phyloP scores from a whole-genome alignment of 768 basidiomycete species.

The Mycena olivaceomarginata region DNA sequence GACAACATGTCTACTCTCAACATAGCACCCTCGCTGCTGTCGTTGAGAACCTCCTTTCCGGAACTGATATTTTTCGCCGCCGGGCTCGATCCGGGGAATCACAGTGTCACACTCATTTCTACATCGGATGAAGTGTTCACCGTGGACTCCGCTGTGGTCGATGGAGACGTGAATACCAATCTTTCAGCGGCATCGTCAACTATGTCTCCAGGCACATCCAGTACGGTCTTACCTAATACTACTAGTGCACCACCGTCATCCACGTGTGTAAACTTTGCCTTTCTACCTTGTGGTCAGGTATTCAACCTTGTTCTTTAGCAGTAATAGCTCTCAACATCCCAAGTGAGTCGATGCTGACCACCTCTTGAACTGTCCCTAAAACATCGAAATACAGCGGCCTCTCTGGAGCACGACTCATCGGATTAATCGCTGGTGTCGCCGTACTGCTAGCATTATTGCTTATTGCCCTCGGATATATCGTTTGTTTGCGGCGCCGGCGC shows the following conservation, averaged over 20 bases:
- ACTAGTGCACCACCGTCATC: neutral
- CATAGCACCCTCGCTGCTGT: neutral
- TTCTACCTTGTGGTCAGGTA: neutral
- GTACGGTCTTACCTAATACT: too few species aligned
- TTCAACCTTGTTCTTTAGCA: neutral
- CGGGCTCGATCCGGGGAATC: constrained; percentile 50
- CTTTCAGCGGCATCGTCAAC: neutral
- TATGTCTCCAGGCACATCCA: neutral
- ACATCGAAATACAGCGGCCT: neutral
- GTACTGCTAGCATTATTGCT: neutral
- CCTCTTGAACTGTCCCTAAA: neutral
- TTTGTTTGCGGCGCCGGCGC: neutral
- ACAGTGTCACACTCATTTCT: constrained; percentile 54
- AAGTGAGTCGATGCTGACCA: neutral
- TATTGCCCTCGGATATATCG: neutral
- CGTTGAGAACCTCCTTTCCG: constrained; percentile 21
- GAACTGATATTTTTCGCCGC: constrained; percentile 54
- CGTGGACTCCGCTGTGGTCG: constrained; percentile 55
- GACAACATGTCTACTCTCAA: constrained; percentile 41
- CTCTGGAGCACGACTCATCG: neutral
- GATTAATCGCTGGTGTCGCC: neutral
- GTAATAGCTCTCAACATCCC: neutral
- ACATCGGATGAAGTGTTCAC: constrained; percentile 44
- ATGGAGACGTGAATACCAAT: neutral
- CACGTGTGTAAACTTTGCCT: neutral